These are phyloP conservation scores for Lactarius deliciosus DNA, from an alignment of 768 basidiomycete species.

Conservation along the genomic window DNA sequence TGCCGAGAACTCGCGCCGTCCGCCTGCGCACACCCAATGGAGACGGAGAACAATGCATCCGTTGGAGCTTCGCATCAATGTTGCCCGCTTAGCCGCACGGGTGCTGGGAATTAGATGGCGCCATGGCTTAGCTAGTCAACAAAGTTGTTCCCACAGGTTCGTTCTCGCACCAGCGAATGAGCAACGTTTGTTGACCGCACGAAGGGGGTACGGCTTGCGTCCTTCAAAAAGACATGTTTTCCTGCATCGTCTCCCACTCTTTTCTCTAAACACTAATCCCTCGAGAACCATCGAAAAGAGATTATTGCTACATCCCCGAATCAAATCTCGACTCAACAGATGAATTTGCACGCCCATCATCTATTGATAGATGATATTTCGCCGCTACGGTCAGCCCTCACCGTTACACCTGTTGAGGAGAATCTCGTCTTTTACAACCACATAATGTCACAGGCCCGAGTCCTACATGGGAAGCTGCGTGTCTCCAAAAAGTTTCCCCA, in stretches of 20 bases:
- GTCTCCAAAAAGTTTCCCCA: too few species aligned
- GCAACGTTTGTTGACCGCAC: too few species aligned
- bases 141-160: too few species aligned
- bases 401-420: neutral
- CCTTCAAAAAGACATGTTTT: slow-evolving; percentile 2
- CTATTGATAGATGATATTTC: slow-evolving; percentile 16
- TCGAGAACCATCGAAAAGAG: neutral
- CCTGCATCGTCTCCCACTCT: neutral
- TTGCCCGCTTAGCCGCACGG: too few species aligned
- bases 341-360: neutral
- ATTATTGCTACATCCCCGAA: neutral
- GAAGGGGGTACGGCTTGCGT: too few species aligned
- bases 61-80: too few species aligned
- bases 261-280: neutral
- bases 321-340: neutral
- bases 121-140: too few species aligned
- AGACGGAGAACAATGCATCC: too few species aligned
- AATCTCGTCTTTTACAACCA: neutral
- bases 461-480: slow-evolving; percentile 10
- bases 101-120: too few species aligned
- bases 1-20: too few species aligned
- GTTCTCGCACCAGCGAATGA: too few species aligned
- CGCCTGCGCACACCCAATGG: too few species aligned
- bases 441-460: neutral
- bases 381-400: slow-evolving; percentile 6